Conservation (phyloP, 2,329 filamentous ascomycete genomes). For the Neospermospora avenae region DNA sequence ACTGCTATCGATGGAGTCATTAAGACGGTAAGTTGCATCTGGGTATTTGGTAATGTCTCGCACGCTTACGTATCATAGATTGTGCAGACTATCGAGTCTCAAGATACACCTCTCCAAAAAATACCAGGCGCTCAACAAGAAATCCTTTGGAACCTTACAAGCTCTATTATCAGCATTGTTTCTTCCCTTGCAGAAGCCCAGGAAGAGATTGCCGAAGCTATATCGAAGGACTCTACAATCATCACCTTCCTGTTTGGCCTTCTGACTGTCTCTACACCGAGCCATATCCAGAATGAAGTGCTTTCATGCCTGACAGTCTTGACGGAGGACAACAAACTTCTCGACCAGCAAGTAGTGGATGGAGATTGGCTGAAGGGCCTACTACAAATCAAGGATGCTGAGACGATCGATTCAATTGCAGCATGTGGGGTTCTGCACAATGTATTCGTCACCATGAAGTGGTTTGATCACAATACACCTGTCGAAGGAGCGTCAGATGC, state of each 20-base stretch:
- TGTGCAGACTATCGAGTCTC: conserved; percentile 31
- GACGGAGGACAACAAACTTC: conserved; percentile 55
- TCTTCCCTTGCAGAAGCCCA: conserved; percentile 55
- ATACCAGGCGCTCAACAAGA: conserved; percentile 51
- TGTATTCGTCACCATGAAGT: conserved; percentile 52
- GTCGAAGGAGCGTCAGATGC: conserved; percentile 50
- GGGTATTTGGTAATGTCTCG: not conserved
- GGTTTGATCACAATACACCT: conserved; percentile 50
- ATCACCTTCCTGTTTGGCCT: conserved; percentile 54
- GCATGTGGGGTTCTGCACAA: conserved; percentile 62
- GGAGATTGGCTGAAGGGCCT: conserved; percentile 49
- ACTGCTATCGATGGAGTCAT: conserved; percentile 57
- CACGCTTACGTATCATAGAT: conserved; percentile 27
- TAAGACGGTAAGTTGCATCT: conserved; percentile 43
- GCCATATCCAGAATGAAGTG: conserved; percentile 41
- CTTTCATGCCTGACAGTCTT: conserved; percentile 55
- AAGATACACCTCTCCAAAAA: conserved; percentile 44
- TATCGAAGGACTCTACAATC: conserved; percentile 48
- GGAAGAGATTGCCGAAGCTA: conserved; percentile 56
- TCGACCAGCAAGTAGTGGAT: conserved; percentile 51
- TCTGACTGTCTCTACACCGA: conserved; percentile 40
- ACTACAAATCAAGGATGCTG: conserved; percentile 45
- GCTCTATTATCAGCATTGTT: conserved; percentile 51
- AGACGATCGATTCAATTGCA: conserved; percentile 49
- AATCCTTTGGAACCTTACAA: conserved; percentile 52